A percentile compares a stretch with the other conserved stretches of the same genome.
Evolutionary conservation across 352 stramenopile genomes (phyloP).

Genomic region (Phytophthora brassicae): DNA sequence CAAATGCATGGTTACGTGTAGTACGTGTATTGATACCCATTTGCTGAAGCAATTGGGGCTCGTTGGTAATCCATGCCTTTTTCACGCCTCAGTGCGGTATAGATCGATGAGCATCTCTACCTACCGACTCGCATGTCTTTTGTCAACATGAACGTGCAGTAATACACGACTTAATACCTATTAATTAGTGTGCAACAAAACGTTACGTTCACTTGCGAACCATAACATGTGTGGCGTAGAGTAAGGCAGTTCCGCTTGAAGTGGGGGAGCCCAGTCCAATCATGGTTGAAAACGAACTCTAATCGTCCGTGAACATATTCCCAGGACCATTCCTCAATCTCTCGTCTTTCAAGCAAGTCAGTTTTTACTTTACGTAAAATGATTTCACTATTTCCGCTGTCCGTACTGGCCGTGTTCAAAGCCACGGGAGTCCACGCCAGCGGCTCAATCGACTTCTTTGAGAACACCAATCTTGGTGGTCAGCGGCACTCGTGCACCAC

Average conservation of each 20-base stretch:
- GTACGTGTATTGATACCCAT: too few species aligned
- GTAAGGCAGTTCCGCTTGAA: not conserved
- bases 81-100: too few species aligned
- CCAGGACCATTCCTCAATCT: not conserved
- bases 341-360: not conserved
- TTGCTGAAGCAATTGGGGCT: too few species aligned
- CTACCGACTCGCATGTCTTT: not conserved
- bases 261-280: not conserved
- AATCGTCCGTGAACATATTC: not conserved
- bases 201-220: not conserved
- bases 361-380: not conserved
- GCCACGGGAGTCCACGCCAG: not conserved
- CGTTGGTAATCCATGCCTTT: too few species aligned
- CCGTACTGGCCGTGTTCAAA: not conserved
- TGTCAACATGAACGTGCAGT: too few species aligned
- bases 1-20: too few species aligned
- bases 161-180: too few species aligned
- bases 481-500: not conserved
- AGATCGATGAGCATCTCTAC: too few species aligned
- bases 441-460: not conserved
- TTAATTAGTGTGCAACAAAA: too few species aligned
- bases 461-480: not conserved
- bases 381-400: not conserved
- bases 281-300: not conserved
- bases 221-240: not conserved